A percentile compares a stretch with the other conserved stretches of the same genome.
Conservation (phyloP, 257 asterid species). For the Plantago major region DNA sequence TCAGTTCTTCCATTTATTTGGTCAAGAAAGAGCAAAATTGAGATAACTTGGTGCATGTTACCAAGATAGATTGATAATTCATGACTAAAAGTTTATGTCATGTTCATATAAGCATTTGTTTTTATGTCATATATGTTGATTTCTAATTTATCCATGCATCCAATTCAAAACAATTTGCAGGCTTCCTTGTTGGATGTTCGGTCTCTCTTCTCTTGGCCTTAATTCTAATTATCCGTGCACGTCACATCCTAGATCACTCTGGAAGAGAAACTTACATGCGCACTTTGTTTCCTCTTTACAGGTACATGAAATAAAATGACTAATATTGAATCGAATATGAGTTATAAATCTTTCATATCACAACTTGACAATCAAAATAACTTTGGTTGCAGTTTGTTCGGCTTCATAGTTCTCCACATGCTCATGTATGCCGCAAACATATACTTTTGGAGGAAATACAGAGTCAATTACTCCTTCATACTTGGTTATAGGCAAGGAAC, state of each 20-base stretch:
- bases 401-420: slow-evolving; percentile 51
- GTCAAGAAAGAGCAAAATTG: background rate
- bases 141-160: background rate
- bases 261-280: slow-evolving; percentile 43
- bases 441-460: slow-evolving; percentile 44
- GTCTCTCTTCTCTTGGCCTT: slow-evolving; percentile 44
- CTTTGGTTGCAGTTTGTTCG: slow-evolving; percentile 42
- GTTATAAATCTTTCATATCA: background rate
- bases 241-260: slow-evolving; percentile 29
- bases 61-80: too few species aligned
- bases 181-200: slow-evolving; percentile 53
- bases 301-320: slow-evolving; percentile 13
- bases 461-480: slow-evolving; percentile 45
- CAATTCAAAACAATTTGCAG: slow-evolving; percentile 24
- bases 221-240: slow-evolving; percentile 34
- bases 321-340: background rate
- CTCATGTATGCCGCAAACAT: slow-evolving; percentile 43
- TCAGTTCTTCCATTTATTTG: background rate
- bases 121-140: background rate
- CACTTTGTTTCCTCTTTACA: slow-evolving; percentile 59
- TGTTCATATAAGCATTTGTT: too few species aligned
- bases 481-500: slow-evolving; percentile 52
- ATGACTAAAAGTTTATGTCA: background rate
- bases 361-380: background rate
- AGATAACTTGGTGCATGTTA: background rate